A percentile compares a stretch with the other conserved stretches of the same genome.
These are phyloP conservation scores for Hura crepitans DNA, from an alignment of 441 rosid species.

Conservation along the genomic window DNA sequence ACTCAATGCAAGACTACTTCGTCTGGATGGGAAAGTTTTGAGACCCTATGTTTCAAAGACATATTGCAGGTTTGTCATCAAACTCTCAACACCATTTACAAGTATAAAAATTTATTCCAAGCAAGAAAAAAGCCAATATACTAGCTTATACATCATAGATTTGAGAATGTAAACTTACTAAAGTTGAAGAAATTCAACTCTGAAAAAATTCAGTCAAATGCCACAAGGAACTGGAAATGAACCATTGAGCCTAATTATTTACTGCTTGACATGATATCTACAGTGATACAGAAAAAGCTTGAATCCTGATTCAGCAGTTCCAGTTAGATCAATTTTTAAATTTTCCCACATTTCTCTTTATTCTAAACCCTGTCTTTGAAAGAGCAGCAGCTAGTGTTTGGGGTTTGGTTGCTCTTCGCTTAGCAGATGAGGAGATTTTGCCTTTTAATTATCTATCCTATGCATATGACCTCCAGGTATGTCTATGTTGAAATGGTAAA, in stretches of 20 bases:
- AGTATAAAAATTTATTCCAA: too few species aligned
- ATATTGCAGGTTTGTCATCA: constrained; percentile 53
- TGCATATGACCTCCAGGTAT: constrained; percentile 68
- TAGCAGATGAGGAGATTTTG: constrained; percentile 74
- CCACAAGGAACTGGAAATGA: background rate
- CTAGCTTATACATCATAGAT: too few species aligned
- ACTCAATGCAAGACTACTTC: constrained; percentile 79
- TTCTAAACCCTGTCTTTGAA: background rate
- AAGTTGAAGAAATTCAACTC: constrained; percentile 14
- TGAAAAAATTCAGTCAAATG: background rate
- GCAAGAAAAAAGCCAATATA: too few species aligned
- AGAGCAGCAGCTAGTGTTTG: constrained; percentile 59
- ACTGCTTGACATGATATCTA: too few species aligned
- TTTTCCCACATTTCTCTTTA: background rate
- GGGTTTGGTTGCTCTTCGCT: constrained; percentile 69
- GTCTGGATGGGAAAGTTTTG: constrained; percentile 83
- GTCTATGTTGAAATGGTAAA: constrained; percentile 13
- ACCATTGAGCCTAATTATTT: background rate
- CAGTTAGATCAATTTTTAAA: background rate
- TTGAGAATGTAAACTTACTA: too few species aligned
- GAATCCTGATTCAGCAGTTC: background rate
- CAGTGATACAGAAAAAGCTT: background rate
- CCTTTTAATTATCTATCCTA: constrained; percentile 70
- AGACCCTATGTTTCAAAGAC: constrained; percentile 68
- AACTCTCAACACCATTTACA: background rate